A percentile compares a stretch with the other conserved stretches of the same genome.
Evolutionary conservation across 2,329 filamentous ascomycete genomes (phyloP).

Genomic region (Phialocephala sp.): DNA sequence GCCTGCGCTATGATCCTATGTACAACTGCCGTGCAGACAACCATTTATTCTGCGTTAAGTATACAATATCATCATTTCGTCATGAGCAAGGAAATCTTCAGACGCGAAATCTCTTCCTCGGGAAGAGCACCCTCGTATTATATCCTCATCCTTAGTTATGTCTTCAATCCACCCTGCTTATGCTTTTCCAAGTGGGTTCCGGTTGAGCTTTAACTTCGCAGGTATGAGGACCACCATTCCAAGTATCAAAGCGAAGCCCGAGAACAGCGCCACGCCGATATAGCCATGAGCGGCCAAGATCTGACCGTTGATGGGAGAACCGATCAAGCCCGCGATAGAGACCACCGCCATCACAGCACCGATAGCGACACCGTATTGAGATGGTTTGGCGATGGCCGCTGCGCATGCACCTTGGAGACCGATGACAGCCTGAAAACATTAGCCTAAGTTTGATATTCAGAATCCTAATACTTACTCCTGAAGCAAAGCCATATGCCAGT

Average conservation of each 20-base stretch:
- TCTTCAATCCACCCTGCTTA: conserved; percentile 8
- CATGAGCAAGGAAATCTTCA: background rate
- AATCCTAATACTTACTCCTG: conserved; percentile 23
- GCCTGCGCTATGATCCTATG: background rate
- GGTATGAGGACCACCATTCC: conserved; percentile 28
- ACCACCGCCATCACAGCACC: conserved; percentile 32
- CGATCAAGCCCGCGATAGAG: conserved; percentile 32
- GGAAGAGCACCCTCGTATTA: background rate
- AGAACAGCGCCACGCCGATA: conserved; percentile 35
- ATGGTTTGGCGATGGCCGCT: conserved; percentile 25
- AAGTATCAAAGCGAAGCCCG: conserved; percentile 32
- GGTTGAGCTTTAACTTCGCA: conserved; percentile 27
- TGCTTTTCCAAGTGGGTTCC: conserved; percentile 26
- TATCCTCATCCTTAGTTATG: background rate
- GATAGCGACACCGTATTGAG: conserved; percentile 34
- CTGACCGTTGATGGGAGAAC: conserved; percentile 35
- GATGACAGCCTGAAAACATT: conserved; percentile 29
- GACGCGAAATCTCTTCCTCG: background rate
- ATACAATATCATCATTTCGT: background rate
- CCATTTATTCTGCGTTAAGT: conserved; percentile 1
- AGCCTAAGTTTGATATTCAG: background rate
- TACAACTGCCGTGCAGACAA: background rate
- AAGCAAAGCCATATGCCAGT: conserved; percentile 33
- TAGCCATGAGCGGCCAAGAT: conserved; percentile 30
- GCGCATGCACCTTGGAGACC: conserved; percentile 36